A percentile compares a stretch with the other conserved stretches of the same genome.
phyloP scores from a whole-genome alignment of 2,329 filamentous ascomycete genomes.

The Lachnellula hyalina region DNA sequence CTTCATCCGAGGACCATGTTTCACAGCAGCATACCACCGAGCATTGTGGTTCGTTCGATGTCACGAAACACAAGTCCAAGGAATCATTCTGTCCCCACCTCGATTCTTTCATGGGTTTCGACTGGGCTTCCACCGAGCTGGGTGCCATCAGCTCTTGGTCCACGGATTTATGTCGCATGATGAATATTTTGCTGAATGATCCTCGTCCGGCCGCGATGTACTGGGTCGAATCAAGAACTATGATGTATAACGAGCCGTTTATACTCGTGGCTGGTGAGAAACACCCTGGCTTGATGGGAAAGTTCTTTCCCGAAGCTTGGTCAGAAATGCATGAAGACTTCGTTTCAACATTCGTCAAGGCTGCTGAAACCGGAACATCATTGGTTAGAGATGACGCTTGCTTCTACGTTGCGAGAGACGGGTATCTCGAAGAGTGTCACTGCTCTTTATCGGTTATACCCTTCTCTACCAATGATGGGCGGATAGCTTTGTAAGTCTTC shows the following conservation, averaged over 20 bases:
- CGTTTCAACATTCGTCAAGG: conserved; percentile 25
- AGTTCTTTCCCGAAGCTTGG: conserved; percentile 36
- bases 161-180: conserved; percentile 34
- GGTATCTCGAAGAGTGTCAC: conserved; percentile 36
- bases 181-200: conserved; percentile 34
- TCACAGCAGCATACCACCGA: neutral
- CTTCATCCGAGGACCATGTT: neutral
- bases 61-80: conserved; percentile 15
- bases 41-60: conserved; percentile 17
- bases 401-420: conserved; percentile 32
- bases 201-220: conserved; percentile 33
- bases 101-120: conserved; percentile 30
- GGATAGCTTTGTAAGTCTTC: conserved; percentile 19
- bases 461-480: conserved; percentile 11
- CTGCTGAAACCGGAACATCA: conserved; percentile 24
- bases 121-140: conserved; percentile 39
- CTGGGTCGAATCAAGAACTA: conserved; percentile 30
- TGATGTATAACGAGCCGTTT: conserved; percentile 36
- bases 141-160: conserved; percentile 38
- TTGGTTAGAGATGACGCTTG: conserved; percentile 24
- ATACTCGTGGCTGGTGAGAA: conserved; percentile 29
- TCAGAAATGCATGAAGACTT: conserved; percentile 33
- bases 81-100: conserved; percentile 20
- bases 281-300: conserved; percentile 34
- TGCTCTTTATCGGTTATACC: conserved; percentile 23